phyloP scores from a whole-genome alignment of 805 yeast genomes.

The Pichia gijzeniarum region DNA sequence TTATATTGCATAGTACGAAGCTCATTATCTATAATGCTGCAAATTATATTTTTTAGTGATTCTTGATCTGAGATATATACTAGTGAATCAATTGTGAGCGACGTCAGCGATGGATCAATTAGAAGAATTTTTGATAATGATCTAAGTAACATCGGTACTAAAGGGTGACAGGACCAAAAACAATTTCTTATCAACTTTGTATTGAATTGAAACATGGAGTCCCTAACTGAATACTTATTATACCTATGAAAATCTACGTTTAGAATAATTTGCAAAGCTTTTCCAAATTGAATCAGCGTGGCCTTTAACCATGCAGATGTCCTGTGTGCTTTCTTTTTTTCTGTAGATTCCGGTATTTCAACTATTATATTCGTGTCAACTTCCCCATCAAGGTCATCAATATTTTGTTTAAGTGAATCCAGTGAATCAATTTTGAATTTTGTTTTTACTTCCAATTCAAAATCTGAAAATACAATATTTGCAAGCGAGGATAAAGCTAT shows the following conservation, averaged over 20 bases:
- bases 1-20: slow-evolving; percentile 16
- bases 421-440: slow-evolving; percentile 10
- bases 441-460: slow-evolving; percentile 25
- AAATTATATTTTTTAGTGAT: slow-evolving; percentile 7
- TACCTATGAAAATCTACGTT: slow-evolving; percentile 15
- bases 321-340: slow-evolving; percentile 27
- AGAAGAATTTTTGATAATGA: slow-evolving; percentile 19
- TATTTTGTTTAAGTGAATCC: slow-evolving; percentile 13
- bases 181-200: slow-evolving; percentile 28
- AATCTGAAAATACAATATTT: slow-evolving; percentile 36
- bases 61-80: slow-evolving; percentile 11
- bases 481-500: slow-evolving; percentile 28
- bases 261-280: slow-evolving; percentile 36
- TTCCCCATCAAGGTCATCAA: not conserved
- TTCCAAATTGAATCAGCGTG: slow-evolving; percentile 43
- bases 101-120: slow-evolving; percentile 12
- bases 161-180: slow-evolving; percentile 29
- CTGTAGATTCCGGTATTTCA: slow-evolving; percentile 14
- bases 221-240: slow-evolving; percentile 30
- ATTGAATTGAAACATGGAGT: slow-evolving; percentile 28
- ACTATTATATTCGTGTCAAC: slow-evolving; percentile 11
- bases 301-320: slow-evolving; percentile 50
- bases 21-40: slow-evolving; percentile 12
- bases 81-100: slow-evolving; percentile 15
- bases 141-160: slow-evolving; percentile 34